Base-by-base conservation (phyloP, 495 filamentous ascomycete species). In the Podospora bellae-mahoneyi region DNA sequence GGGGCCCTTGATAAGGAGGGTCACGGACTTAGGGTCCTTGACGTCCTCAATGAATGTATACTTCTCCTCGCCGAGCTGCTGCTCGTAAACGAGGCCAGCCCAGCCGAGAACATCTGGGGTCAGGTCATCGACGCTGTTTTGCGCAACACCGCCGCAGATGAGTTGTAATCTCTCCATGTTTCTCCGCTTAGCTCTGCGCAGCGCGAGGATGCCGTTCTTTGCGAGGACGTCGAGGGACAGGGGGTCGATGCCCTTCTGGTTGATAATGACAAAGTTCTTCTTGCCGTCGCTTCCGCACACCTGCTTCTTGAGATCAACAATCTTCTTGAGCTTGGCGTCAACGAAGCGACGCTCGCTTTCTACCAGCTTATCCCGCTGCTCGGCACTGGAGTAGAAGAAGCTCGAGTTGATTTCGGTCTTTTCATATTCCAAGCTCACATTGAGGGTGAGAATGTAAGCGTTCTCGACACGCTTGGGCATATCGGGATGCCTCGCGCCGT, bases 241-340 rank as follows among this genome's bases (percentile, higher is more conserved):
- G 19, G 95, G 95, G 78, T 99, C 95, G 73, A 99, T 99, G 66
- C 95, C 95, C 83, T 99, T 99, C 81, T 98, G 96, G 84, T 99
- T 99, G 78, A 99, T 92, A 72, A 99, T 88, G 68, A 98, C 95
- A 75, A 99, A 98, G 68, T 90, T 88, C 84, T 97, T 97, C 84
- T 94, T 97, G 1, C 88, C 86, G 75, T 98, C 96, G 75, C 89
- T 90, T 15, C 95, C 95, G 81, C 95, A 99, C 27, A 98, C 94
- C 74, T 96, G 86, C 82, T 98, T 97, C 87, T 99, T 99, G 70
- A 99, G 84, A 68, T 97, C 96, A 15, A 99, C 91, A 76, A 99
- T 97, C 85, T 97, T 97, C 78, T 92, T 89, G 71, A 99, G 79
- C 83, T 99, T 99, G 64, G 95, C 89, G 77, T 99, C 95, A 44